Base-by-base conservation (phyloP, 75 land plant species). In the Sequoiadendron giganteum region DNA sequence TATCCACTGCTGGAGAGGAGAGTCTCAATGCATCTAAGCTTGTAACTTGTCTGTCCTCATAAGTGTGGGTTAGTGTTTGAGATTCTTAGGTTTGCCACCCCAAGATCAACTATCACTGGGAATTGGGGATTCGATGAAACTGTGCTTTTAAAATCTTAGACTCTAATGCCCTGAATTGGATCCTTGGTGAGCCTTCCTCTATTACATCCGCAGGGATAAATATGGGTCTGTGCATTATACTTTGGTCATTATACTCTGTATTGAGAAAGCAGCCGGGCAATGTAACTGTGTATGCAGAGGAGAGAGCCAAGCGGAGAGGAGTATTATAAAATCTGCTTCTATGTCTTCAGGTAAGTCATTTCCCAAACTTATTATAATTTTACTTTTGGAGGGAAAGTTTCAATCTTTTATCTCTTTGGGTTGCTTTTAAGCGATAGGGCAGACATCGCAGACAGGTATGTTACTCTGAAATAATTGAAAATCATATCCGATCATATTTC, bases 121-220 rank as follows among this genome's bases (percentile, higher is more conserved):
- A 19, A 10, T 8, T 79, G 34, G 49, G n/a, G 84, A 82, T 28
- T 3, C 3, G 14, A 47, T 47, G 34, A 45, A 82, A 45, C 84
- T 82, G 10, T n/a, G 48, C 3, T 82, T 40, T n/a, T 81, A 19
- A 80, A 25, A 3, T 45, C 18, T 42, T 45, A 45, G 30, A 38
- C 25, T 42, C 83, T 43, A 45, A 25, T 81, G 47, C 13, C 32
- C 47, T 25, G 48, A 81, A 81, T 25, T 81, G 47, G 83, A 81
- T 81, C 18, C 8, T 72, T 72, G 76, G 36, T 21, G 36, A 72
- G 34, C 36, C n/a, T 72, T 72, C 34, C 47, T 81, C 30, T 15
- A 9, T 81, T 25, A 94, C 98, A n/a, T 94, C 99, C 10, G 97
- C 95, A 40, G 99, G 95, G 32, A 97, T 98, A 84, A 98, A 98